Evolutionary conservation across 2,329 filamentous ascomycete species (phyloP).

Genomic region (Pseudogymnoascus pannorum): DNA sequence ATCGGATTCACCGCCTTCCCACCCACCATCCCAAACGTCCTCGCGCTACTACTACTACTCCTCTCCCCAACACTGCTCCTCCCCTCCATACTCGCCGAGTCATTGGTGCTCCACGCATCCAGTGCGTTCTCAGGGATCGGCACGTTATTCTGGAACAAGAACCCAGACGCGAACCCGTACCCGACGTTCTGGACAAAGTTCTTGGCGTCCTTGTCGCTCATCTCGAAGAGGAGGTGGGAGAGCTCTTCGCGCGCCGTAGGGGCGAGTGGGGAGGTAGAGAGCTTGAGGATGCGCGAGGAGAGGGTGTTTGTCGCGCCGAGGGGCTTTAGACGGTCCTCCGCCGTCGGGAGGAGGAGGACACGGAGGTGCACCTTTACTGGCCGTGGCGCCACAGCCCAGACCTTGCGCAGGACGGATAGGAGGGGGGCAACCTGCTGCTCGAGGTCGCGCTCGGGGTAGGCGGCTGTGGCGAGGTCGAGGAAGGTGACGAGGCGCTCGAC

Average conservation of each 20-base stretch:
- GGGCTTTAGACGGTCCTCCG: slow-evolving; percentile 66
- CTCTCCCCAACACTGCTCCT: slow-evolving; percentile 24
- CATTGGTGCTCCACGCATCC: slow-evolving; percentile 40
- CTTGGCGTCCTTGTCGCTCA: slow-evolving; percentile 72
- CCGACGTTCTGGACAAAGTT: slow-evolving; percentile 87
- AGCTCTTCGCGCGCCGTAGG: slow-evolving; percentile 68
- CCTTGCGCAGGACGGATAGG: slow-evolving; percentile 61
- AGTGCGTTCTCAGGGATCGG: slow-evolving; percentile 61
- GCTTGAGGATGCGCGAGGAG: slow-evolving; percentile 66
- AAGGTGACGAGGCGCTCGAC: slow-evolving; percentile 61
- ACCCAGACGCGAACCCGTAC: slow-evolving; percentile 89
- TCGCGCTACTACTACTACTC: slow-evolving; percentile 25
- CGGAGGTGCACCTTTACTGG: slow-evolving; percentile 57
- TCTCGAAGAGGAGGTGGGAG: slow-evolving; percentile 74
- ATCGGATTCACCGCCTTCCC: slow-evolving; percentile 62
- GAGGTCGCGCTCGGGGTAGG: slow-evolving; percentile 61
- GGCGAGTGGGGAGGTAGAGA: slow-evolving; percentile 66
- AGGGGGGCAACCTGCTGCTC: slow-evolving; percentile 66
- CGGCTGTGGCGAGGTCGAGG: slow-evolving; percentile 56
- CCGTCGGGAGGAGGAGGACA: slow-evolving; percentile 63
- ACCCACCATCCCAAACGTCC: slow-evolving; percentile 24
- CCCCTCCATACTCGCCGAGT: slow-evolving; percentile 7
- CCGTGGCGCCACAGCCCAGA: slow-evolving; percentile 63
- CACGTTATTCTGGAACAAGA: slow-evolving; percentile 78
- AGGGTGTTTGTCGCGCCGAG: slow-evolving; percentile 70